Conservation (phyloP, 495 filamentous ascomycete genomes). For the Penicillium manginii region DNA sequence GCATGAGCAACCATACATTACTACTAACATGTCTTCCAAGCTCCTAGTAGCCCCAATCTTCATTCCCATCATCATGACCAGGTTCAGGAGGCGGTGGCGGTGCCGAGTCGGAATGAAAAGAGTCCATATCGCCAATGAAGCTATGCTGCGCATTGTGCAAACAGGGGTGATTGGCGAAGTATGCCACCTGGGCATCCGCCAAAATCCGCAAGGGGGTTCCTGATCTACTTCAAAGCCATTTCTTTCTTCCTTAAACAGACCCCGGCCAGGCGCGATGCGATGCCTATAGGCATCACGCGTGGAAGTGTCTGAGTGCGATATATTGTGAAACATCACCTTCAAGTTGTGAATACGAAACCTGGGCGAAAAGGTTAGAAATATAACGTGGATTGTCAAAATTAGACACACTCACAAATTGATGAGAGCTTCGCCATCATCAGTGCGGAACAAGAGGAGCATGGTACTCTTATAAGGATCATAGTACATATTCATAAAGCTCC, state of each 20-base stretch:
- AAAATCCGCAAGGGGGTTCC: conserved; percentile 46
- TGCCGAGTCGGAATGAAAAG: too few relatives aligned
- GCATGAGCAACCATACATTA: too few relatives aligned
- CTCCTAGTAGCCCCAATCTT: too few relatives aligned
- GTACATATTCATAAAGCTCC: neutral
- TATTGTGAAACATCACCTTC: neutral
- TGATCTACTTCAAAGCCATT: neutral
- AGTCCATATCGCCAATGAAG: conserved; percentile 65
- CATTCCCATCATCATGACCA: too few relatives aligned
- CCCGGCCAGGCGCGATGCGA: neutral
- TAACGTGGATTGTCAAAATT: neutral
- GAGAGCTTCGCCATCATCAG: neutral
- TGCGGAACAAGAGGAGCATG: neutral
- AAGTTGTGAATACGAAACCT: neutral
- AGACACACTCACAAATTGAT: neutral
- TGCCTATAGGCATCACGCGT: neutral
- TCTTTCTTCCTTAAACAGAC: neutral
- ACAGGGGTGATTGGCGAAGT: conserved; percentile 62
- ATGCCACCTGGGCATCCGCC: conserved; percentile 56
- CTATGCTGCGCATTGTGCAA: conserved; percentile 43
- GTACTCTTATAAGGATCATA: neutral
- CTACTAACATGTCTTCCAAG: too few relatives aligned
- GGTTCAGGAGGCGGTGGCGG: too few relatives aligned
- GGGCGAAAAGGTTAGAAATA: neutral
- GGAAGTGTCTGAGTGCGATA: neutral